phyloP scores from a whole-genome alignment of 352 stramenopile species.

The Pelagophyceae sp. region DNA sequence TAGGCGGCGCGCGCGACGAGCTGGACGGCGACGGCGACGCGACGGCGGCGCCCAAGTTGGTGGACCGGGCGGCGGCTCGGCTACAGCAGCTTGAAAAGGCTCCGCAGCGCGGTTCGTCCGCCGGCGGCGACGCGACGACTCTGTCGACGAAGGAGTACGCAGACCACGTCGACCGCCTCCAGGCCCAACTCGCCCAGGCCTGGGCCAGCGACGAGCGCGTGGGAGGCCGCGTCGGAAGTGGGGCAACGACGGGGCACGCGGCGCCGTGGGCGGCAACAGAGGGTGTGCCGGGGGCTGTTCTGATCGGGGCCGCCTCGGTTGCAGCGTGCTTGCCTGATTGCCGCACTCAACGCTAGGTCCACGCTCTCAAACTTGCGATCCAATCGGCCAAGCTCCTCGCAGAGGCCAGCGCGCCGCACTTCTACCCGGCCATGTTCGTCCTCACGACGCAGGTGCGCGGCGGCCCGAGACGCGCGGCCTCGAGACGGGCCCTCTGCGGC shows the following conservation, averaged over 20 bases:
- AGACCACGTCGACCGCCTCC: conserved; percentile 59
- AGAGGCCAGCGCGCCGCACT: conserved; percentile 59
- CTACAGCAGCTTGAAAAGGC: conserved; percentile 53
- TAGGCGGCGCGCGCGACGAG: too few relatives aligned
- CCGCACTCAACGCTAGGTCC: too few relatives aligned
- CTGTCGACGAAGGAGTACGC: conserved; percentile 70
- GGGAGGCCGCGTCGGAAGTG: too few relatives aligned
- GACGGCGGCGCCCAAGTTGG: neutral
- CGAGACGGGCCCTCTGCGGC: too few relatives aligned
- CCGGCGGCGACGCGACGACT: conserved; percentile 27
- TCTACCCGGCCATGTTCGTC: conserved; percentile 76
- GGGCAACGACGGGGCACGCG: too few relatives aligned
- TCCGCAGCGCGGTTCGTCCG: conserved; percentile 19
- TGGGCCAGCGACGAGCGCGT: conserved; percentile 74
- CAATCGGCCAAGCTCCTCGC: conserved; percentile 74
- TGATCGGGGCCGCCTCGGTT: too few relatives aligned
- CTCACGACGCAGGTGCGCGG: conserved; percentile 72
- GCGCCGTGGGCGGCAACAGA: too few relatives aligned
- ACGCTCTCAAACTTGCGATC: conserved; percentile 73
- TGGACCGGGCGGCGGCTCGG: conserved; percentile 36
- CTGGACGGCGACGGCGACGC: too few relatives aligned
- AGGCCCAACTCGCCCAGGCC: conserved; percentile 57
- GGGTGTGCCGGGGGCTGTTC: too few relatives aligned
- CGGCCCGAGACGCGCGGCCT: too few relatives aligned
- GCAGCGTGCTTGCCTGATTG: too few relatives aligned